These are phyloP conservation scores for Tylopilus sp. DNA, from an alignment of 1,284 basidiomycete genomes.

Conservation along the genomic window DNA sequence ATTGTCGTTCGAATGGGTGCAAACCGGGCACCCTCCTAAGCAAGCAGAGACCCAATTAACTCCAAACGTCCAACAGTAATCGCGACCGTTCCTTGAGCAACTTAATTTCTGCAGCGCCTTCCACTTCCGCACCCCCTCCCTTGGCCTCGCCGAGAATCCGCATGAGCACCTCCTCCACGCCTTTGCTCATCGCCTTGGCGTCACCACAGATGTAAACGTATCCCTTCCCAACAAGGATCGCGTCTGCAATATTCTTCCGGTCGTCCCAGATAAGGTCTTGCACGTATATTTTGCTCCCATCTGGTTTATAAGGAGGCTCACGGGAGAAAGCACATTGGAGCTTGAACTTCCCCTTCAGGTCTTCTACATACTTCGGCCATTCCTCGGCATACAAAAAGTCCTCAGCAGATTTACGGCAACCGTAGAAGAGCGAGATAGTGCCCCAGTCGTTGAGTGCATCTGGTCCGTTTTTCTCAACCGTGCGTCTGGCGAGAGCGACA, in stretches of 20 bases:
- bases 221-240: constrained; percentile 90
- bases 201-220: constrained; percentile 97
- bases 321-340: constrained; percentile 90
- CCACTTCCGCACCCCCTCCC: constrained; percentile 79
- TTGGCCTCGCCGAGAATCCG: constrained; percentile 92
- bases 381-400: constrained; percentile 96
- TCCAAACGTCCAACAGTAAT: constrained; percentile 82
- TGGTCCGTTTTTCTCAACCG: constrained; percentile 88
- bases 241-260: constrained; percentile 76
- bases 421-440: constrained; percentile 91
- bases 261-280: constrained; percentile 94
- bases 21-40: not conserved
- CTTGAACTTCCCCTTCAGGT: constrained; percentile 88
- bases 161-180: constrained; percentile 85
- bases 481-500: constrained; percentile 89
- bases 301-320: constrained; percentile 78
- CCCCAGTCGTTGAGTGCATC: constrained; percentile 96
- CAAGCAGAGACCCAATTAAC: constrained; percentile 37
- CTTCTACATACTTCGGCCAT: constrained; percentile 85
- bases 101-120: constrained; percentile 89
- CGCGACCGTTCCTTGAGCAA: constrained; percentile 88
- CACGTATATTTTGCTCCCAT: constrained; percentile 96
- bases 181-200: constrained; percentile 93
- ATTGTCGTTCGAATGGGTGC: constrained; percentile 6
- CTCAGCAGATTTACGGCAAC: constrained; percentile 82